Evolutionary conservation across 306 rosid genomes (phyloP).

Genomic region (Gynostemma pentaphyllum): DNA sequence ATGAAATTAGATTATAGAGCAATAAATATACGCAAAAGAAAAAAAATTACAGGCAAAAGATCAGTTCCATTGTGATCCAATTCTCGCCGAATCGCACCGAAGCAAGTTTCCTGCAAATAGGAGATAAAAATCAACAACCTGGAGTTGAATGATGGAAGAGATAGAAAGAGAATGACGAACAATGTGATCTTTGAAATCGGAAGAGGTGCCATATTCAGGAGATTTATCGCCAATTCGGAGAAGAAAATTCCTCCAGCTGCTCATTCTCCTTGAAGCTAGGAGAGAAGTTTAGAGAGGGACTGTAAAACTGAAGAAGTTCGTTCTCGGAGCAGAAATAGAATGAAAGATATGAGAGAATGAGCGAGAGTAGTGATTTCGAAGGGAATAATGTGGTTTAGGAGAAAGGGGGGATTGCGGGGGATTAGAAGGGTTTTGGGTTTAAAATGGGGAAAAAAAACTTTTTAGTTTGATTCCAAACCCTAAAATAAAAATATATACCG

Average conservation of each 20-base stretch:
- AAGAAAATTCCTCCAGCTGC: conserved; percentile 73
- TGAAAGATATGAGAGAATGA: not conserved
- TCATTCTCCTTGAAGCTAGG: conserved; percentile 21
- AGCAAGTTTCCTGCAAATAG: conserved; percentile 64
- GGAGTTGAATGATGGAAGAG: not conserved
- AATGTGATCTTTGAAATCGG: conserved; percentile 92
- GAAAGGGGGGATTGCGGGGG: not conserved
- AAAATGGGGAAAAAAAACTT: too few species aligned
- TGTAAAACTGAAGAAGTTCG: not conserved
- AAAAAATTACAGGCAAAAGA: conserved; percentile 32
- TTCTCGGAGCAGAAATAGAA: not conserved
- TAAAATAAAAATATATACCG: too few species aligned
- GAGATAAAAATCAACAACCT: conserved; percentile 9
- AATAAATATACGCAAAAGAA: not conserved
- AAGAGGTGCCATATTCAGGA: conserved; percentile 64
- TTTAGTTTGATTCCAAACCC: too few species aligned
- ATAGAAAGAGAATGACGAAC: conserved; percentile 24
- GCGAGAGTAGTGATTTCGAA: not conserved
- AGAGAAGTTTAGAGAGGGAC: not conserved
- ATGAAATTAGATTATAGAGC: not conserved
- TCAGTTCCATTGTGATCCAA: conserved; percentile 60
- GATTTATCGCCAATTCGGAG: conserved; percentile 85
- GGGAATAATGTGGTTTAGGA: not conserved
- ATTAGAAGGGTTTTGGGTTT: conserved; percentile 1
- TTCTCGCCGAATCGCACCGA: conserved; percentile 73